Base-by-base conservation (phyloP, 2,329 filamentous ascomycete genomes). In the Beauveria sp. region DNA sequence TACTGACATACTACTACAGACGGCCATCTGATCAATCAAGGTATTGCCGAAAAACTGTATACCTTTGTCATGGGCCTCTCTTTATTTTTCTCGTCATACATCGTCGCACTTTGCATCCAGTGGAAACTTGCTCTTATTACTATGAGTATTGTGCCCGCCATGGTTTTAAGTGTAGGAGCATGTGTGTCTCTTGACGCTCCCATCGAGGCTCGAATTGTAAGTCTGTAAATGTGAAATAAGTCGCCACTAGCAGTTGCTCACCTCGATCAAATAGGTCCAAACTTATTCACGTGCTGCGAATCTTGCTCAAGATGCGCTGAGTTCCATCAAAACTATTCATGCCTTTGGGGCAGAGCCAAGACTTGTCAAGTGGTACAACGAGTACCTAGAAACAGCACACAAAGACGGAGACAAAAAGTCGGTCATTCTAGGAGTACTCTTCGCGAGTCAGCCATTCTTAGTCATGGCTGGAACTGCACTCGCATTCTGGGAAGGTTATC, bases 401-500 rank as follows among this genome's bases (percentile, higher is more conserved):
- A 30, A 49, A 12, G 49, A 46, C 4, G 61, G 61, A 12, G 47
- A 46, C 38, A 62, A 62, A 49, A 62, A 62, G 40, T 50, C 43
- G 16, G 4, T 50, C 55, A 59, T 52, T 14, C 30, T 54, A 14
- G 61, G 55, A 26, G 49, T 62, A 10, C 30, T 62, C 52, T 59
- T 53, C 40, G 45, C 54, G 34, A 46, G 52, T 43, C 30, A 62
- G 46, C 45, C 46, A 40, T 62, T 62, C 34, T 46, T 59, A 18
- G 28, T 52, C 46, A 22, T 59, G 22, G 55, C 55, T 7, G 52
- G 43, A 9, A 58, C 34, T 34, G 61, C 55, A 20, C 46, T 62
- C 8, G 55, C 61, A 22, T 62, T 62, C 9, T 62, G 61, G 61
- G 53, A 62, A 43, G 61, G 61, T 4, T 52, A 49, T 24, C 28